These are phyloP conservation scores for Penicillium brasilianum DNA, from an alignment of 2,329 filamentous ascomycete genomes.

Conservation along the genomic window DNA sequence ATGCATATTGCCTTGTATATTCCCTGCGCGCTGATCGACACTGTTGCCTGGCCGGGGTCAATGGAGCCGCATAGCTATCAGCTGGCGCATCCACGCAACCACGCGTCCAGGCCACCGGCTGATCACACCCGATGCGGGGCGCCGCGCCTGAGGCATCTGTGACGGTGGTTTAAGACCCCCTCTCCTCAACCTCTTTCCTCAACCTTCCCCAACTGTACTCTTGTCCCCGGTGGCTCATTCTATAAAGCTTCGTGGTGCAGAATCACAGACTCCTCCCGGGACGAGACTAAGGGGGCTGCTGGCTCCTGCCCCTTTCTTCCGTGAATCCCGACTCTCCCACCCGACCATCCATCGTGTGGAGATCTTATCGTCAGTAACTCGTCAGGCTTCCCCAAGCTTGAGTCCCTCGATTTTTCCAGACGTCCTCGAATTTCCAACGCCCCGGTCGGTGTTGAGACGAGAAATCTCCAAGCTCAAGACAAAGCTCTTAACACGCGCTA, in stretches of 20 bases:
- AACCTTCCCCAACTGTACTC: conserved; percentile 1
- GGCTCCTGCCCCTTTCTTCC: conserved; percentile 9
- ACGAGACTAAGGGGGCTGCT: neutral
- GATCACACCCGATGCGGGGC: conserved; percentile 20
- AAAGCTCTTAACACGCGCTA: neutral
- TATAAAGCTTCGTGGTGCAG: neutral
- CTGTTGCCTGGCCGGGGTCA: neutral
- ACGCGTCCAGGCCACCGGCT: conserved; percentile 14
- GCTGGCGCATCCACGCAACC: neutral
- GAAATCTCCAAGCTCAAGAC: neutral
- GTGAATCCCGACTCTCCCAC: conserved; percentile 8
- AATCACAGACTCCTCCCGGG: neutral
- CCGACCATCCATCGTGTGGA: conserved; percentile 26
- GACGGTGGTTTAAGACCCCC: conserved; percentile 6
- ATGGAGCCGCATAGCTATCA: neutral
- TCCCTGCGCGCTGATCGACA: neutral
- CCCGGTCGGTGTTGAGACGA: conserved; percentile 4
- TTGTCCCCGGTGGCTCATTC: neutral
- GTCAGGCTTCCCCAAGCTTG: conserved; percentile 15
- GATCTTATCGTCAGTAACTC: conserved; percentile 28
- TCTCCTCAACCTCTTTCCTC: neutral
- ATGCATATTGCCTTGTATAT: neutral
- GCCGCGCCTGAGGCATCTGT: conserved; percentile 7
- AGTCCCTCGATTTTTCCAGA: neutral
- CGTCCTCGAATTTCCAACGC: neutral